phyloP scores from a whole-genome alignment of 2,329 filamentous ascomycete species.

The Colletotrichum filicis region DNA sequence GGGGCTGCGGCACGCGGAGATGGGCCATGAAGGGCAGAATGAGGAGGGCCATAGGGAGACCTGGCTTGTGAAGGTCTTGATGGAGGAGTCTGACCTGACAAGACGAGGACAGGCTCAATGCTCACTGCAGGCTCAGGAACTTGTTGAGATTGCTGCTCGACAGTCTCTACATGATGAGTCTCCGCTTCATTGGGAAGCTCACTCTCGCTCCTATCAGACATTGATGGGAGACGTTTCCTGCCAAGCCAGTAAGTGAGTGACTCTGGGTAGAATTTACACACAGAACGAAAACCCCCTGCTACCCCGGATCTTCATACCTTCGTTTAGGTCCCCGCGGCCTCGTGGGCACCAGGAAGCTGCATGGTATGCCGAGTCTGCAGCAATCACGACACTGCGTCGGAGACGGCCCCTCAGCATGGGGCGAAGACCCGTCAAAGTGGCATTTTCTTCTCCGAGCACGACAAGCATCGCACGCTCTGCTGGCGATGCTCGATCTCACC shows the following conservation, averaged over 20 bases:
- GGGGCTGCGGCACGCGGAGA: neutral
- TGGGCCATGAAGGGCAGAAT: neutral
- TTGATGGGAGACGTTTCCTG: constrained; percentile 28
- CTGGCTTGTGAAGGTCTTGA: neutral
- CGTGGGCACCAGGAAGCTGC: constrained; percentile 40
- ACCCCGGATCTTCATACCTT: constrained; percentile 32
- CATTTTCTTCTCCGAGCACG: constrained; percentile 40
- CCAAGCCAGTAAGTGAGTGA: constrained; percentile 1
- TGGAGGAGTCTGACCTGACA: neutral
- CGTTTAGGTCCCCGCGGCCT: constrained; percentile 40
- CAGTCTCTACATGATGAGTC: neutral
- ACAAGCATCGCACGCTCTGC: constrained; percentile 41
- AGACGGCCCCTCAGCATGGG: neutral
- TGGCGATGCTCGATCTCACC: constrained; percentile 30
- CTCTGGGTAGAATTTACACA: neutral
- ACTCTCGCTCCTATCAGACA: constrained; percentile 18
- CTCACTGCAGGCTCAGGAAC: neutral
- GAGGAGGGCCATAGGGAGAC: neutral
- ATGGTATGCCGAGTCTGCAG: constrained; percentile 36
- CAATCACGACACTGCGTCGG: constrained; percentile 36
- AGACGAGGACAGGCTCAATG: constrained; percentile 12
- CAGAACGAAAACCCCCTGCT: neutral
- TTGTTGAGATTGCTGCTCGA: neutral
- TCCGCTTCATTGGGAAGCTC: neutral
- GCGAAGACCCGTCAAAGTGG: constrained; percentile 24